Evolutionary conservation across 2,329 filamentous ascomycete species (phyloP), one percentile per base, ranked within the genome.

Genomic region (Xylariaceae sp.): DNA sequence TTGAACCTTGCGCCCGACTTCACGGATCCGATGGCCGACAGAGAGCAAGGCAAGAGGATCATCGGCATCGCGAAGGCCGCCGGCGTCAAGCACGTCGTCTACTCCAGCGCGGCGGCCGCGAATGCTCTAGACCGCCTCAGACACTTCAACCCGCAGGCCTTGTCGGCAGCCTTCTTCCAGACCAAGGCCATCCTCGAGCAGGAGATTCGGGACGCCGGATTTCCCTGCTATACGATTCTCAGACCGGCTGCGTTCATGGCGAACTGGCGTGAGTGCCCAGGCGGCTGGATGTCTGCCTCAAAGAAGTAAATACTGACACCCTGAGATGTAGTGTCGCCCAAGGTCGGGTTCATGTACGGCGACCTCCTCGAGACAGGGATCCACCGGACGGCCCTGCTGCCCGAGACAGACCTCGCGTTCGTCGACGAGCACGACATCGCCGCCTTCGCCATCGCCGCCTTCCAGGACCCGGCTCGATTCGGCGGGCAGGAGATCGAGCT

Each of bases 391-490:
- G 35, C 34, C 3, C 22, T 44, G 13, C 33, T 22, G 10, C 19
- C 44, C 8, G 41, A 47, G 6, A 33, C 39, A 2, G 15, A 26
- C 12, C 16, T 50, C 4, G 25, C 34, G 0, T n/a, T 33, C 3
- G 22, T 46, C 14, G 47, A 50, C 28, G 40, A 44, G 17, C 29
- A 36, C 8, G 44, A 51, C 11, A 33, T 49, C 11, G 46, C 40
- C 1, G 36, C 32, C 5, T 39, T 47, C 26, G 33, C 37, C n/a
- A 33, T 39, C 11, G 44, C 40, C 1, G 44, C 39, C 5, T 43
- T 47, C 26, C 37, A 61, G 1, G 51, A 69, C 3, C 61, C 65
- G 0, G 40, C 25, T 8, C 53, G 52, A 25, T 74, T 69, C 38
- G 31, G 58, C 18, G 47, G 45, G n/a, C 46, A 61, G 38, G 58